These are phyloP conservation scores for Sporobolus alterniflorus DNA, from an alignment of 202 grass and related monocot genomes.

Conservation along the genomic window DNA sequence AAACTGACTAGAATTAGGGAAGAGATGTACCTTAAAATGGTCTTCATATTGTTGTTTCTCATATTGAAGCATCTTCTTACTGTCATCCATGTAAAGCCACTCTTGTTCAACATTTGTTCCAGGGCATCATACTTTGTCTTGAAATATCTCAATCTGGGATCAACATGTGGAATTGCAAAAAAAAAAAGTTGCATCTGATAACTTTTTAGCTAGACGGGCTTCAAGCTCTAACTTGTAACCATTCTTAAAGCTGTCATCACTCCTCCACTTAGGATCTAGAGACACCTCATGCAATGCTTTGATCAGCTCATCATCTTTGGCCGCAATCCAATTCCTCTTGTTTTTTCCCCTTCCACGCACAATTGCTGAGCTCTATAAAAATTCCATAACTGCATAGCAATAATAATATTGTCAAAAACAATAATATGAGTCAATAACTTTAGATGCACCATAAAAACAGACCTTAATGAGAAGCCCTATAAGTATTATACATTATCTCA, in stretches of 20 bases:
- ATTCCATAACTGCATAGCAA: neutral
- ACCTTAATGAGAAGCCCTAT: slow-evolving; percentile 1
- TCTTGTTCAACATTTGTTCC: neutral
- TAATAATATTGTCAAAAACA: too few species aligned
- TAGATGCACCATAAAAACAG: neutral
- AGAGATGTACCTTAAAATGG: too few species aligned
- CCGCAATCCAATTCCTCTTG: neutral
- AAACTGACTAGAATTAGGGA: too few species aligned
- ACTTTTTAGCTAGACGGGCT: neutral
- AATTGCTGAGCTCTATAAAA: neutral
- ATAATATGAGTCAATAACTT: neutral
- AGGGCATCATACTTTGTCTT: neutral
- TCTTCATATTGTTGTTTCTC: too few species aligned
- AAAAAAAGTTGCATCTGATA: neutral
- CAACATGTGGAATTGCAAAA: neutral
- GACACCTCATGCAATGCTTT: neutral
- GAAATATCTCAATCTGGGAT: neutral
- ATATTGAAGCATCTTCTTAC: too few species aligned
- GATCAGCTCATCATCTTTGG: neutral
- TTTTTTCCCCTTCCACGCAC: neutral
- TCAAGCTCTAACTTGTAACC: neutral
- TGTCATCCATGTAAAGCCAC: neutral
- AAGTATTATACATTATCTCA: slow-evolving; percentile 1
- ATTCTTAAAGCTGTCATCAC: neutral
- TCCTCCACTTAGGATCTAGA: neutral